Evolutionary conservation across 768 basidiomycete species (phyloP), one percentile per base, ranked within the genome.

Genomic region (Clathrus columnatus): DNA sequence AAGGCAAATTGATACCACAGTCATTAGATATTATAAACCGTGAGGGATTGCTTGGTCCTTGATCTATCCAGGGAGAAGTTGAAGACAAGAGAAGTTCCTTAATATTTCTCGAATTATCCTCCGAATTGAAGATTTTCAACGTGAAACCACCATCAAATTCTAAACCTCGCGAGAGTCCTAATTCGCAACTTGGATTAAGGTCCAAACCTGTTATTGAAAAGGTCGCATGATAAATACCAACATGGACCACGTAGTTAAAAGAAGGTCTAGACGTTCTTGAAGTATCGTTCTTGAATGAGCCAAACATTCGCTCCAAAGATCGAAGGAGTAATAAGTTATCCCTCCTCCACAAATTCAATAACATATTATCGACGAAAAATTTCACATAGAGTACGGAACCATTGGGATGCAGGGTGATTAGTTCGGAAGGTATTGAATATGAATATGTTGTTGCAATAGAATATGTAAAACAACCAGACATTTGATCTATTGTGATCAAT

Each of bases 121-220:
- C 41, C 68, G 73, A 32, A 85, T 76, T 77, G 61, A 78, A 80
- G 62, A 84, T 84, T 54, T 81, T 75, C 7, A 81, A 46, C 2
- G 78, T 75, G 5, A 82, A 43, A 2, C 80, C 72, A 0, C 77
- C 80, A 21, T 69, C 77, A 26, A 83, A 62, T 1, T 83, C 81
- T 54, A 88, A 67, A 3, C 91, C 91, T 26, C 89, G 79, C 2
- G 81, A 83, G 11, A 88, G 71, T 45, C 80, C 80, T 53, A 79
- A 67, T 36, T 77, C 76, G 52, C 85, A 85, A 0, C 74, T 69
- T 0, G 88, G 88, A 59, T 90, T 90, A 52, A 92, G 75, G 65
- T 95, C 93, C 30, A 78, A 78, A n/a, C 84, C 80, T 6, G 88
- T 87, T 50, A 91, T 64, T 55, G 88, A 82, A 8, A 87, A 63